A percentile compares a stretch with the other conserved stretches of the same genome.
Conservation (phyloP, 202 grass and related monocot genomes). For the Setaria viridis region DNA sequence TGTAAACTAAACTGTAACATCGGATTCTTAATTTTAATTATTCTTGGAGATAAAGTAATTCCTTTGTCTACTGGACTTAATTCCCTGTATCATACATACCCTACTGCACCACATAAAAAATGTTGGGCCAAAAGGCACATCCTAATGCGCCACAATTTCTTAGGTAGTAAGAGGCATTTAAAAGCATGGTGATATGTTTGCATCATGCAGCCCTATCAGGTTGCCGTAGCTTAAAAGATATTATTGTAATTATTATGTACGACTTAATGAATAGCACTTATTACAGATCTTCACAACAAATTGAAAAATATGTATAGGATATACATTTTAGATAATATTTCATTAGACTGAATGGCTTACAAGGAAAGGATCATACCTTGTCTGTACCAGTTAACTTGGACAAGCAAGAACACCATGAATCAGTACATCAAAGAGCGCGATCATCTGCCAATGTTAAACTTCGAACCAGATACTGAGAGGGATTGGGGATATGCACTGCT, state of each 20-base stretch:
- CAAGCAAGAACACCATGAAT: conserved; percentile 23
- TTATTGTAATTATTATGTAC: not conserved
- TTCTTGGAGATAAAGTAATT: conserved; percentile 28
- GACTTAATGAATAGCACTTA: not conserved
- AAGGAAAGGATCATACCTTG: conserved; percentile 23
- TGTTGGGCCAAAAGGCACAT: not conserved
- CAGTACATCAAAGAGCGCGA: conserved; percentile 12
- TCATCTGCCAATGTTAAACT: conserved; percentile 27
- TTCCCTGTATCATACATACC: not conserved
- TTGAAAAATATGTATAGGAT: conserved; percentile 11
- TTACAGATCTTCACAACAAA: not conserved
- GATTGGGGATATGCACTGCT: not conserved
- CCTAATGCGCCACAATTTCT: not conserved
- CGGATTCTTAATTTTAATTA: conserved; percentile 41
- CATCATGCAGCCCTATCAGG: conserved; percentile 3
- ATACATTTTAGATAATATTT: conserved; percentile 23
- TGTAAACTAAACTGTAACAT: conserved; percentile 51
- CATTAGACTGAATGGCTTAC: not conserved
- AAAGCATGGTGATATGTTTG: conserved; percentile 6
- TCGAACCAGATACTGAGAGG: conserved; percentile 12
- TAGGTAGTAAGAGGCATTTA: not conserved
- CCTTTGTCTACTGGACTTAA: conserved; percentile 23
- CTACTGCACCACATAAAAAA: not conserved
- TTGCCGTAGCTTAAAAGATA: not conserved
- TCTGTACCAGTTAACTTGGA: conserved; percentile 15